Base-by-base conservation (phyloP, 139 green algal species). In the Axilococcus clingmanii region DNA sequence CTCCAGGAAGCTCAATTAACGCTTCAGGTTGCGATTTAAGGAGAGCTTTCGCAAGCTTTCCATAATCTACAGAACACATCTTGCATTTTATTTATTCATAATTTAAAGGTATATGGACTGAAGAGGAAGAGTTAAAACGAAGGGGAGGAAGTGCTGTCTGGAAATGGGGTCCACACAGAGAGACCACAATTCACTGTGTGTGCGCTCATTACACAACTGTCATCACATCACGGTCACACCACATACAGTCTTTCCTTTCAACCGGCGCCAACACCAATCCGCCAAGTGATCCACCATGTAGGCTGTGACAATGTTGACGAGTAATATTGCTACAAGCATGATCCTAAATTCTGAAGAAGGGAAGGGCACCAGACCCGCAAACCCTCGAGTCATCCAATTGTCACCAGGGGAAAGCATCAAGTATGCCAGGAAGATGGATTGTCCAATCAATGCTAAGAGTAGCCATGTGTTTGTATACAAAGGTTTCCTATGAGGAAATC, bases 401-500 rank as follows among this genome's bases (percentile, higher is more conserved):
- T 9, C 15, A 29, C 31, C 51, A 31, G 51, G 51, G 19, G 7
- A 30, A 8, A 52, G 14, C 17, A 59, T 5, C 2, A 36, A 19
- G n/a, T 27, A 36, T n/a, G 44, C 17, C 28, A 63, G 29, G 14
- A 63, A 37, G 20, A 23, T 34, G n/a, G 40, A 19, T 35, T 52
- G 17, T 8, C 7, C 22, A 8, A 27, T 25, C 4, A 61, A 36
- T 19, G 40, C 53, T 25, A 68, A 27, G 30, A 68, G 50, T 24
- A 68, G 40, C 48, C 59, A 60, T 37, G 41, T 40, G 40, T 68
- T 68, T 22, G 59, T 68, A 30, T 52, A 62, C n/a, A 68, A 42
- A 27, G 47, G 38, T 17, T 40, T 25, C 24, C 60, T 50, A 38
- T 69, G 63, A 20, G 60, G 60, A 15, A 25, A 33, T 7, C 59